Evolutionary conservation across 768 basidiomycete genomes (phyloP).

Genomic region (Phylloporus sp.): DNA sequence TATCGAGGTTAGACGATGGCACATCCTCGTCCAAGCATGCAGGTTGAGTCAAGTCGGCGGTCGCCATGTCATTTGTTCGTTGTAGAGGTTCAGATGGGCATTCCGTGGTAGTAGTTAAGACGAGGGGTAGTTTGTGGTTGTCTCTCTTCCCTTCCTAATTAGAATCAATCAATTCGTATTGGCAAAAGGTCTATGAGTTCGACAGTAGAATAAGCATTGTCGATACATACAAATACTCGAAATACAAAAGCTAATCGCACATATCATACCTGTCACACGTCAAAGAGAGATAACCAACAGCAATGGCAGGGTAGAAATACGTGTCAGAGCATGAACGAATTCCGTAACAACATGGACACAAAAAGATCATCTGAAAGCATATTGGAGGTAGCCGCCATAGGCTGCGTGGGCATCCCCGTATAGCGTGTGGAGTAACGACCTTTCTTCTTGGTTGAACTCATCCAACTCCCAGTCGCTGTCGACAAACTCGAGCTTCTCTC

Average conservation of each 20-base stretch:
- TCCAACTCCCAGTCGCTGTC: constrained; percentile 20
- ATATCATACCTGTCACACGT: too few relatives aligned
- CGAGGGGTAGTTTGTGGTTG: too few relatives aligned
- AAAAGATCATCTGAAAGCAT: constrained; percentile 8
- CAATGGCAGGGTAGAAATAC: background rate
- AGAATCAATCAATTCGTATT: too few relatives aligned
- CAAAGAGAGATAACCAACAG: background rate
- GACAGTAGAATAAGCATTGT: too few relatives aligned
- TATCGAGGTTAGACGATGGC: too few relatives aligned
- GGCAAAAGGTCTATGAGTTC: too few relatives aligned
- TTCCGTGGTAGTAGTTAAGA: too few relatives aligned
- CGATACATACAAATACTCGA: background rate
- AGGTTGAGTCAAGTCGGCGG: background rate
- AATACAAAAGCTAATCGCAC: background rate
- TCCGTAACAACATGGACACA: background rate
- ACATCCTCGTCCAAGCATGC: background rate
- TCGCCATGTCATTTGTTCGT: too few relatives aligned
- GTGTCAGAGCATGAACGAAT: background rate
- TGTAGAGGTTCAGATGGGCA: too few relatives aligned
- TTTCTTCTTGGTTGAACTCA: constrained; percentile 15
- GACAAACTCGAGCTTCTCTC: constrained; percentile 23
- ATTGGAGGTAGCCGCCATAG: constrained; percentile 21
- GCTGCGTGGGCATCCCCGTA: constrained; percentile 23
- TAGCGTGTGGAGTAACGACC: constrained; percentile 19
- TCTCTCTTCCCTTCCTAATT: too few relatives aligned